Evolutionary conservation across 2,329 filamentous ascomycete species (phyloP).

Genomic region (Madurella fahalii): DNA sequence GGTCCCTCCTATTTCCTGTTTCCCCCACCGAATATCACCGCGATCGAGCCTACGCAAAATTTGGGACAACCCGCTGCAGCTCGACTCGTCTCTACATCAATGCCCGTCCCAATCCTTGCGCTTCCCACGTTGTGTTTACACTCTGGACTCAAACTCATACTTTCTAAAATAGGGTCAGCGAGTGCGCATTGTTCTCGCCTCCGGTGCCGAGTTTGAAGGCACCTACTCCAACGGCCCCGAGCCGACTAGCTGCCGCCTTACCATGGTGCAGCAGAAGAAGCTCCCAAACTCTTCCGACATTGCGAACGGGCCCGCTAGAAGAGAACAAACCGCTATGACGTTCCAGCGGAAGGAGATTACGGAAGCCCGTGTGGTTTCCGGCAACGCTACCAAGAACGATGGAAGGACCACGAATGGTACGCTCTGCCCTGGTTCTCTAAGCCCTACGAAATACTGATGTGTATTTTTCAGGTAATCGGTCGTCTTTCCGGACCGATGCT

Average conservation of each 20-base stretch:
- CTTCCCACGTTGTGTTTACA: conserved; percentile 1
- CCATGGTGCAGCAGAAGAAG: conserved; percentile 35
- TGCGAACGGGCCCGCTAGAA: conserved; percentile 29
- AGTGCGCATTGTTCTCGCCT: conserved; percentile 28
- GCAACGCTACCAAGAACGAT: conserved; percentile 33
- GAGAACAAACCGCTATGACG: conserved; percentile 32
- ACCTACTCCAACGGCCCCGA: conserved; percentile 29
- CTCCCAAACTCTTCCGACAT: conserved; percentile 27
- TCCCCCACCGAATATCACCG: background rate
- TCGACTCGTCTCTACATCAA: conserved; percentile 3
- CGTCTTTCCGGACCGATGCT: conserved; percentile 77
- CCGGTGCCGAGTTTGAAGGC: conserved; percentile 31
- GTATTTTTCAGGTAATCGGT: conserved; percentile 52
- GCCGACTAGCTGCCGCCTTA: conserved; percentile 28
- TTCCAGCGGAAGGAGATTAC: conserved; percentile 33
- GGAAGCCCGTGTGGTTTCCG: conserved; percentile 26
- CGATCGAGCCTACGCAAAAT: conserved; percentile 1
- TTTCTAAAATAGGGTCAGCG: conserved; percentile 29
- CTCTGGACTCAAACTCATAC: conserved; percentile 6
- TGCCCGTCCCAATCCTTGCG: conserved; percentile 3
- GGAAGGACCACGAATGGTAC: conserved; percentile 39
- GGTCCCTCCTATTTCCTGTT: conserved; percentile 1
- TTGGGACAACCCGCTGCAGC: background rate
- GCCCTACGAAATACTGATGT: background rate
- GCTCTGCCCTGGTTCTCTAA: conserved; percentile 3